A percentile compares a stretch with the other conserved stretches of the same genome.
Conservation (phyloP, 176 grass and related monocot species). For the Oryza rufipogon region DNA sequence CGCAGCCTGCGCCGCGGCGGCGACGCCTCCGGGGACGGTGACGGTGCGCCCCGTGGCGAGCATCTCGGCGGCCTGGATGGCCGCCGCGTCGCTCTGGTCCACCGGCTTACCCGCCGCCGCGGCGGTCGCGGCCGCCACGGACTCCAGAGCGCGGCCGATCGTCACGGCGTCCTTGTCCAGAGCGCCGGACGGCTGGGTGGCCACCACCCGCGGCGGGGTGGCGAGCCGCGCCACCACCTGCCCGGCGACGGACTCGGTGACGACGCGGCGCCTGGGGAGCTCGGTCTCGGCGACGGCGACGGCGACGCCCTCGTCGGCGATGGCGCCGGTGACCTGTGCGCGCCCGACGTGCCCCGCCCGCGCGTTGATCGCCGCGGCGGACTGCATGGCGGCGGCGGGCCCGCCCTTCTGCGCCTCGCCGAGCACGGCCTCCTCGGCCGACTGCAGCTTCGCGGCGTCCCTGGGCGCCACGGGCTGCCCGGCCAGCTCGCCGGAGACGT, state of each 20-base stretch:
- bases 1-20: slow-evolving; percentile 45
- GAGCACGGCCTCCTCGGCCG: slow-evolving; percentile 50
- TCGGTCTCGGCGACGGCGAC: slow-evolving; percentile 59
- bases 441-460: slow-evolving; percentile 67
- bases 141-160: slow-evolving; percentile 29
- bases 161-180: slow-evolving; percentile 15
- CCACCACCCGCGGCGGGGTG: slow-evolving; percentile 10
- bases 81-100: slow-evolving; percentile 56
- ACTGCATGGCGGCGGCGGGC: slow-evolving; percentile 48
- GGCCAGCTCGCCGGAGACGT: slow-evolving; percentile 50
- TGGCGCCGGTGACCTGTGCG: slow-evolving; percentile 33
- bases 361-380: slow-evolving; percentile 54
- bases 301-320: slow-evolving; percentile 33
- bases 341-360: slow-evolving; percentile 41
- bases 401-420: slow-evolving; percentile 52
- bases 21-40: slow-evolving; percentile 37
- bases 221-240: slow-evolving; percentile 45
- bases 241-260: slow-evolving; percentile 66
- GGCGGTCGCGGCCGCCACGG: not conserved
- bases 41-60: slow-evolving; percentile 38
- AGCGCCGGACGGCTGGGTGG: not conserved
- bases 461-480: slow-evolving; percentile 49
- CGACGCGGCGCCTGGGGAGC: slow-evolving; percentile 41
- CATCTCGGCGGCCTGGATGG: slow-evolving; percentile 62
- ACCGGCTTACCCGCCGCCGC: not conserved